Percentiles rank a stretch among this genome's conserved stretches.
Conservation (phyloP, 129 eudicot genomes). For the Arctium lappa region DNA sequence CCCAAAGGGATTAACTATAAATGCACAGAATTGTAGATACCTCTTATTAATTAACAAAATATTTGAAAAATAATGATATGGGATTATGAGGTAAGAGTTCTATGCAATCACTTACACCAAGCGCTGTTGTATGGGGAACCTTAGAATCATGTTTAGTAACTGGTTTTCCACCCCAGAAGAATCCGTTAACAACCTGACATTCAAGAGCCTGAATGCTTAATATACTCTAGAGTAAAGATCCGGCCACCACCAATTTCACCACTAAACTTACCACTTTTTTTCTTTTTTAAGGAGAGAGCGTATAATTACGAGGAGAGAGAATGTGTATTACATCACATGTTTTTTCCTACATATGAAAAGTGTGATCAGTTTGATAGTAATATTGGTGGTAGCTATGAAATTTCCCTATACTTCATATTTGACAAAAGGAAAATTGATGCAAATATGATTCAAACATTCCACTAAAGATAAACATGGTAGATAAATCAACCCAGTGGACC, state of each 20-base stretch:
- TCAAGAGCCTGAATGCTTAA: slow-evolving; percentile 8
- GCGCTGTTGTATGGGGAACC: slow-evolving; percentile 57
- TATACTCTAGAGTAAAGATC: neutral
- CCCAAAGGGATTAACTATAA: slow-evolving; percentile 91
- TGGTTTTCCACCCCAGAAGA: slow-evolving; percentile 84
- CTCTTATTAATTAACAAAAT: neutral
- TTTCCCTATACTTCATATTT: neutral
- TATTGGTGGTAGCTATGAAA: slow-evolving; percentile 9
- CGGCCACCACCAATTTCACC: neutral
- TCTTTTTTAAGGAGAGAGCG: neutral
- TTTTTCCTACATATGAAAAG: neutral
- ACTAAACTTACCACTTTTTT: slow-evolving; percentile 10
- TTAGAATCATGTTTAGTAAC: slow-evolving; percentile 51
- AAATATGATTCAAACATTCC: neutral
- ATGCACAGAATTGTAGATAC: slow-evolving; percentile 5
- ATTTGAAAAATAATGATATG: neutral
- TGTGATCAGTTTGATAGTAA: neutral
- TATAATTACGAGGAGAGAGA: neutral
- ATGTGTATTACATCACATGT: slow-evolving; percentile 4
- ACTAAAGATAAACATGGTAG: neutral
- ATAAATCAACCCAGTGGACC: neutral
- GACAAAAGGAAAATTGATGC: neutral
- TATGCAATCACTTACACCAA: slow-evolving; percentile 68
- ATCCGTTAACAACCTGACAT: slow-evolving; percentile 91
- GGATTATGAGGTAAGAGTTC: neutral